Conservation (phyloP, 768 basidiomycete species). For the Cystobasidiopsis lactophilus region DNA sequence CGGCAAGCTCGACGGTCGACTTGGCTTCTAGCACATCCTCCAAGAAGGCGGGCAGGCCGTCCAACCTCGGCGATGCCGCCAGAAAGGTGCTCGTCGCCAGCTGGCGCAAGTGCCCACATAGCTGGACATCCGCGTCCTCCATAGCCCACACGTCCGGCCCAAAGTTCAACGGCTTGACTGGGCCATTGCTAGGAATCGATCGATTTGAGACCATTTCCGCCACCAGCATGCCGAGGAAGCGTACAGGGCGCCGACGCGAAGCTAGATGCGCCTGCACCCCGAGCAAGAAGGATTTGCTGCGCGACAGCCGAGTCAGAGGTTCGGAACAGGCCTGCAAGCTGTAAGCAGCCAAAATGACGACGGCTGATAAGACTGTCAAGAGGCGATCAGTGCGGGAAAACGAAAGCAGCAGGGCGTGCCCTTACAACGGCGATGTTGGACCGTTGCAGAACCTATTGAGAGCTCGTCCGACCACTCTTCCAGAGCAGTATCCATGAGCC, state of each 20-base stretch:
- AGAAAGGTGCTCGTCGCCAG: constrained; percentile 32
- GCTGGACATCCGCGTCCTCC: constrained; percentile 35
- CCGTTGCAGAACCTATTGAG: too few species aligned
- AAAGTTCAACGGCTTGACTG: constrained; percentile 50
- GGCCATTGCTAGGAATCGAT: constrained; percentile 34
- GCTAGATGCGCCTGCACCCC: constrained; percentile 52
- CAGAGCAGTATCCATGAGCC: too few species aligned
- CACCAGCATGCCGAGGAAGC: constrained; percentile 76
- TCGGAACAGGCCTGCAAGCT: too few species aligned
- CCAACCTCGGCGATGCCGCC: constrained; percentile 25
- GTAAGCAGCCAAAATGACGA: too few species aligned
- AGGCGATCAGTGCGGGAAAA: too few species aligned
- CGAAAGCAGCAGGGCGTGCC: too few species aligned
- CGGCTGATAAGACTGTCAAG: too few species aligned
- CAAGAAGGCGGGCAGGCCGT: constrained; percentile 8
- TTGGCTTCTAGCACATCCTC: background rate
- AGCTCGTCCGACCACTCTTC: too few species aligned
- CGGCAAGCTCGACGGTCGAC: background rate
- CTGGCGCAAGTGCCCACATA: background rate
- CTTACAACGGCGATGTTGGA: too few species aligned
- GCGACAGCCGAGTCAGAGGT: constrained; percentile 22
- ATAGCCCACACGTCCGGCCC: constrained; percentile 53
- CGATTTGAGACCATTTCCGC: constrained; percentile 40
- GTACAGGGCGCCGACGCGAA: constrained; percentile 50
- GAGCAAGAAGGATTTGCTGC: constrained; percentile 34